phyloP scores from a whole-genome alignment of 306 rosid species.

The Malus asiatica region DNA sequence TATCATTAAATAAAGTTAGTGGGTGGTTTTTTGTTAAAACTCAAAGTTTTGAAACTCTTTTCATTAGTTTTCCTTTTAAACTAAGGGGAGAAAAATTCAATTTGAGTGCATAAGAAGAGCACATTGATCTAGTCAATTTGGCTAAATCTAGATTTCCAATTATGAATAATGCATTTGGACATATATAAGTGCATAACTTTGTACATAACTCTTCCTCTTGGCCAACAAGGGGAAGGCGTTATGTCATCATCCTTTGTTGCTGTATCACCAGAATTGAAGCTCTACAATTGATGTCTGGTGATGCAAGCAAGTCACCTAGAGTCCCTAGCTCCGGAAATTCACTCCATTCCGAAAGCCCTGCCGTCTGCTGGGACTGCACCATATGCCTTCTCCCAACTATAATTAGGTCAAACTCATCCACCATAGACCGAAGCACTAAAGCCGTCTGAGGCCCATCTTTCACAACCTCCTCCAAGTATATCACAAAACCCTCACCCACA shows the following conservation, averaged over 20 bases:
- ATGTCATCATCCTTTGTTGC: constrained; percentile 30
- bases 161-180: not conserved
- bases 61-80: no score
- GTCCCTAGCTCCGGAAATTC: constrained; percentile 62
- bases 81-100: no score
- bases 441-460: constrained; percentile 17
- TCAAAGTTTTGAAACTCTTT: no score
- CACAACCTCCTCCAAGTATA: not conserved
- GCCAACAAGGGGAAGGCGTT: not conserved
- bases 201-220: not conserved
- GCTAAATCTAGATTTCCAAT: not conserved
- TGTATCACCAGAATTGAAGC: constrained; percentile 58
- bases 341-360: constrained; percentile 51
- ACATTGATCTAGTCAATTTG: not conserved
- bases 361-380: constrained; percentile 20
- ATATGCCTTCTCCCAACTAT: constrained; percentile 51
- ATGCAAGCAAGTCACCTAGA: constrained; percentile 59
- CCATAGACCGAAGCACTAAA: constrained; percentile 8
- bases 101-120: no score
- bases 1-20: no score
- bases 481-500: not conserved
- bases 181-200: not conserved
- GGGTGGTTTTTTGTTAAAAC: no score
- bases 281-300: constrained; percentile 28
- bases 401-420: constrained; percentile 33